Evolutionary conservation across 192 early-diverging fungal species (phyloP), one percentile per base, ranked within the genome.

Genomic region (Coemansia sp.): DNA sequence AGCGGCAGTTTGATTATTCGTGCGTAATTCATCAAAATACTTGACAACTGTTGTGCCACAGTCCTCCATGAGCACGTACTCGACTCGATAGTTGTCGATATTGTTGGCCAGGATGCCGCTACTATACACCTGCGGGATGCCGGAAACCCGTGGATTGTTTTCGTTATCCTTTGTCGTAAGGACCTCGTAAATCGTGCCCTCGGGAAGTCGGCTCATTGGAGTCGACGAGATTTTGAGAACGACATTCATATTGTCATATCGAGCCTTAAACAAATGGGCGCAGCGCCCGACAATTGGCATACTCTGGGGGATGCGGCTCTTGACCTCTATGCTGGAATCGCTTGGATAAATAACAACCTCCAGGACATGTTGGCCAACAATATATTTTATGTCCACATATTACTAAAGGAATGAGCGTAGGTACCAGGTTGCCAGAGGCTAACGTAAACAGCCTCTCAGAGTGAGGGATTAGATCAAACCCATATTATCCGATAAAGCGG

Each of bases 21-120:
- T 27, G 27, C 27, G 27, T 27, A 27, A 27, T 27, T 27, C 44
- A 38, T 15, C 59, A 3, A 66, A 18, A 36, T 67, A 66, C 10
- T 44, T 27, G 18, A 36, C 55, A 10, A 71, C 44, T 0, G 59
- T 0, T 5, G 31, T 46, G 3, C 74, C 68, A 15, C 68, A 70
- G 46, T 76, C 38, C 42, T 76, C 64, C 2, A 68, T 33, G 5
- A 71, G 6, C 0, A 76, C 47, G 7, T 34, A 71, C n/a, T 68
- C 68, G 36, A 63, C 11, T 4, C 57, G 52, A 29, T 67, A 75
- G 1, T 64, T 57, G 16, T 66, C 49, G 0, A 29, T 16, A 9
- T 75, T 18, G 0, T n/a, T 3, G 5, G 16, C 20, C 5, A 70
- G 27, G 15, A 70, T 24, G 1, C 68, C 63, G 16, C 55, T 61